Evolutionary conservation across 495 filamentous ascomycete species (phyloP).

Genomic region (Neurospora tetrasperma): DNA sequence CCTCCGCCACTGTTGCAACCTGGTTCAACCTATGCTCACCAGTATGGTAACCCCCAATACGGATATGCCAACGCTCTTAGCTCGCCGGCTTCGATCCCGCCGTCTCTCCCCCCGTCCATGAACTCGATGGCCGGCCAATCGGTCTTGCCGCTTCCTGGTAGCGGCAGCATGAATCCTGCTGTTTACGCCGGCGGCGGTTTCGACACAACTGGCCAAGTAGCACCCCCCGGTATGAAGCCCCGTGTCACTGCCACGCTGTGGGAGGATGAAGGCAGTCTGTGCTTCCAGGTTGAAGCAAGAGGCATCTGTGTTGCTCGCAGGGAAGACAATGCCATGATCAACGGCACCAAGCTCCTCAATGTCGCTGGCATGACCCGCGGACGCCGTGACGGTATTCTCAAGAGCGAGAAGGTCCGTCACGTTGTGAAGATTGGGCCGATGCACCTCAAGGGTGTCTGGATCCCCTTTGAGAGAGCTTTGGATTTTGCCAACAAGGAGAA

Average conservation of each 20-base stretch:
- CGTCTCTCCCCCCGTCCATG: constrained; percentile 31
- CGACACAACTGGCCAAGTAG: constrained; percentile 84
- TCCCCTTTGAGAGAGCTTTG: constrained; percentile 89
- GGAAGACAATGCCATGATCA: constrained; percentile 99
- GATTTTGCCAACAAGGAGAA: constrained; percentile 99
- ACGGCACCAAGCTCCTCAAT: constrained; percentile 93
- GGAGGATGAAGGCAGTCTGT: constrained; percentile 97
- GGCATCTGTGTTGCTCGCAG: constrained; percentile 91
- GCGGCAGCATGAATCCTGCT: constrained; percentile 35
- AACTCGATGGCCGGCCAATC: constrained; percentile 54
- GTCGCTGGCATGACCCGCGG: constrained; percentile 97
- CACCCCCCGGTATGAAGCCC: constrained; percentile 96
- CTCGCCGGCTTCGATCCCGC: constrained; percentile 61
- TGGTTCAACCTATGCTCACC: constrained; percentile 59
- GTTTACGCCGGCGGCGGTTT: constrained; percentile 51
- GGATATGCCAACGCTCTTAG: constrained; percentile 64
- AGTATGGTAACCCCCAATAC: constrained; percentile 54
- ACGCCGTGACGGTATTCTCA: constrained; percentile 89
- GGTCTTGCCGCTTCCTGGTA: constrained; percentile 59
- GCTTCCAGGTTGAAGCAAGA: constrained; percentile 95
- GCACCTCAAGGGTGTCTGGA: constrained; percentile 99
- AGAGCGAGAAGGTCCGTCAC: constrained; percentile 93
- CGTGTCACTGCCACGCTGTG: constrained; percentile 92
- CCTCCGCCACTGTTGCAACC: constrained; percentile 70
- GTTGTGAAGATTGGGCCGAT: constrained; percentile 99